phyloP scores from a whole-genome alignment of 2,329 filamentous ascomycete species.

The Exophiala aquamarina region DNA sequence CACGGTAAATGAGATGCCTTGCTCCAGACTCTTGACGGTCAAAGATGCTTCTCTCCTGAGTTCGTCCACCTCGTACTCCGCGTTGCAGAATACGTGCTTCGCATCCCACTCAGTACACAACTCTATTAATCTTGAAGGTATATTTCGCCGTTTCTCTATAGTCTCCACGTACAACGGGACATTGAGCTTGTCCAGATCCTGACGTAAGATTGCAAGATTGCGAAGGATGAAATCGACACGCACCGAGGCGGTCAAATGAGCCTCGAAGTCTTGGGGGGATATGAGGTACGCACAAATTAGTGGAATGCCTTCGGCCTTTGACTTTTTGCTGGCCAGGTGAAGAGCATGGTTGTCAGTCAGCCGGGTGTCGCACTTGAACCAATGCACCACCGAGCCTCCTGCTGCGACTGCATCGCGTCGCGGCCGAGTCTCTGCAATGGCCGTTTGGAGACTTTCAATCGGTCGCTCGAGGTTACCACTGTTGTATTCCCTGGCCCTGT shows the following conservation, averaged over 20 bases:
- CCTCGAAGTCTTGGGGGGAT: slow-evolving; percentile 80
- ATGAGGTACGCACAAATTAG: slow-evolving; percentile 76
- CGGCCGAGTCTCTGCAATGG: slow-evolving; percentile 60
- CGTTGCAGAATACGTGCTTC: slow-evolving; percentile 75
- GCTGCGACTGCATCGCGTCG: slow-evolving; percentile 53
- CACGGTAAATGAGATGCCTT: slow-evolving; percentile 67
- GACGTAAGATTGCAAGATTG: slow-evolving; percentile 63
- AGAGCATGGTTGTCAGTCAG: slow-evolving; percentile 72
- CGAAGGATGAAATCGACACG: slow-evolving; percentile 81
- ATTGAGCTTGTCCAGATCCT: slow-evolving; percentile 66
- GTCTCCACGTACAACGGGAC: slow-evolving; percentile 79
- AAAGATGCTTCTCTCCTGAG: slow-evolving; percentile 72
- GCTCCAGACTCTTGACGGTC: slow-evolving; percentile 59
- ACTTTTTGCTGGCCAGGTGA: slow-evolving; percentile 64
- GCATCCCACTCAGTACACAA: slow-evolving; percentile 71
- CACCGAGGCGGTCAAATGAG: slow-evolving; percentile 70
- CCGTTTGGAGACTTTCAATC: slow-evolving; percentile 64
- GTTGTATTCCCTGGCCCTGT: slow-evolving; percentile 72
- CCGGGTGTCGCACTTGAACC: slow-evolving; percentile 85
- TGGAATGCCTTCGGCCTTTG: slow-evolving; percentile 67
- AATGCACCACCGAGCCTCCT: slow-evolving; percentile 72
- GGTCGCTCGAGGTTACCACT: slow-evolving; percentile 69
- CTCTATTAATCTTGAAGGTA: slow-evolving; percentile 63
- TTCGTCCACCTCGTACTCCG: slow-evolving; percentile 92
- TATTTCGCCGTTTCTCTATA: slow-evolving; percentile 62